These are phyloP conservation scores for Paraleonurus japonicus DNA, from an alignment of 257 asterid species.

Conservation along the genomic window DNA sequence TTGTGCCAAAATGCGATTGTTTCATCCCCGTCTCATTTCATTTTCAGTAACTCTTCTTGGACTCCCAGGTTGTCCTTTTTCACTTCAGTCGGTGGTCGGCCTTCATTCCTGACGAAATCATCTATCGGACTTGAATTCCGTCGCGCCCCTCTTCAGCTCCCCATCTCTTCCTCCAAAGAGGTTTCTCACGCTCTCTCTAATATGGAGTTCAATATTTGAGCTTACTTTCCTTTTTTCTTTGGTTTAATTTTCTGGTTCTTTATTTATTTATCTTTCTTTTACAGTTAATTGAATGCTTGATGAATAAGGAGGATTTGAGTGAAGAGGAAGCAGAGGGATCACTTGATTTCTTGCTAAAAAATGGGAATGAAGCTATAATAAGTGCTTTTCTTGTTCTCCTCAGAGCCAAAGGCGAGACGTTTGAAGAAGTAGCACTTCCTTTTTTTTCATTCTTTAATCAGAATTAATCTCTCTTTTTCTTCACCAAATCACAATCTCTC, in stretches of 20 bases:
- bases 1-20: not conserved
- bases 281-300: conserved; percentile 38
- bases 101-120: conserved; percentile 18
- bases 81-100: not conserved
- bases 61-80: not conserved
- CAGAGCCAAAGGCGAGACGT: conserved; percentile 57
- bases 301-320: conserved; percentile 44
- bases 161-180: conserved; percentile 40
- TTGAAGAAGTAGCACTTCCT: conserved; percentile 35
- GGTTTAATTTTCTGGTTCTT: not conserved
- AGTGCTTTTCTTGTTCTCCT: conserved; percentile 58
- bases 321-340: conserved; percentile 58
- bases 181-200: conserved; percentile 12
- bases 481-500: too few species aligned
- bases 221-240: not conserved
- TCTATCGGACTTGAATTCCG: not conserved
- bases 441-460: too few species aligned
- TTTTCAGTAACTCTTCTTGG: not conserved
- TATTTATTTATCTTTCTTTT: not conserved
- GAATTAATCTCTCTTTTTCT: too few species aligned
- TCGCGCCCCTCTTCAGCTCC: conserved; percentile 29
- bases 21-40: conserved; percentile 11
- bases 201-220: not conserved
- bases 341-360: conserved; percentile 39
- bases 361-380: conserved; percentile 45